Base-by-base conservation (phyloP, 306 rosid species). In the Cicer pinnatifidum region DNA sequence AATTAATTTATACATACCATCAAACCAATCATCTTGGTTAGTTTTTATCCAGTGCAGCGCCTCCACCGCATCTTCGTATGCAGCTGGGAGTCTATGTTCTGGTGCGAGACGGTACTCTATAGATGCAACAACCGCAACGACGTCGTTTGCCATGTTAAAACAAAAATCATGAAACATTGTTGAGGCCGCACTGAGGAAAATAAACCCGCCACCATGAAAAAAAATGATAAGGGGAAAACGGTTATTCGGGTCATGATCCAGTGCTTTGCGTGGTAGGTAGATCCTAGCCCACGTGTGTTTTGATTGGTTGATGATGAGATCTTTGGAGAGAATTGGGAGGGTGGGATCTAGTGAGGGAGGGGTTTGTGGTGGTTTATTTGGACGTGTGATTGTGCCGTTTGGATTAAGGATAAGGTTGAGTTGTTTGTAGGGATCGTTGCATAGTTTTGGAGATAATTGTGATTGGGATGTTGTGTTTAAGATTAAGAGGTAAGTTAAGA, bases 21-120 rank as follows among this genome's bases (percentile, higher is more conserved):
- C 0, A 3, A 89, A 11, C 91, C 91, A 87, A 7, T 60, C 82
- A 40, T 87, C 84, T 2, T 54, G 59, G 47, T 64, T 51, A 63
- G 85, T 39, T 83, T 61, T 79, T 60, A 86, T 81, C 82, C 86
- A 82, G 71, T 79, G 87, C 59, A 88, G 71, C 53, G 93, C 88
- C 15, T 88, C 89, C 75, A 81, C 17, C 1, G 85, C 90, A 72
- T 84, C 90, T 0, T 86, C 93, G 7, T 82, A 88, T 0, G 93
- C 89, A 1, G 86, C 84, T 1, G 89, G 88, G 20, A 81, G 83
- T 3, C 84, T 83, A 40, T 89, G 86, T 75, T 86, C 87, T 0
- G 87, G 93, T 9, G 88, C 86, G 1, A 86, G 85, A 6, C 90
- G 84, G 67, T 86, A 89, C 15, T 83, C 88, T 0, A 89, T 12